Conservation (phyloP, 176 grass and related monocot species). For the Otatea glauca region DNA sequence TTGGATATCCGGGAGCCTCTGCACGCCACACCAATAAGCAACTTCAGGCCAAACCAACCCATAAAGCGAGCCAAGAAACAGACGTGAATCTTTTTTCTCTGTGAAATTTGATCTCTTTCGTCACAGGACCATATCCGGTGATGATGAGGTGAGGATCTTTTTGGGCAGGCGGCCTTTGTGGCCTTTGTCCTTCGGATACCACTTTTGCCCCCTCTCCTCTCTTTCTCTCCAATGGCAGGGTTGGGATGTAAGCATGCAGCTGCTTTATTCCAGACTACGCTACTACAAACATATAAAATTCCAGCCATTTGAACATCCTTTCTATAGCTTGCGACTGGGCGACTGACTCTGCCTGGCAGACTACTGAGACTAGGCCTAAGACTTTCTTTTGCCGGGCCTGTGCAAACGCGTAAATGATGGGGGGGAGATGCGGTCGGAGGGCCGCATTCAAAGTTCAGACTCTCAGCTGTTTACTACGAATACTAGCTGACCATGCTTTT, state of each 20-base stretch:
- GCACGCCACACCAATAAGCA: not conserved
- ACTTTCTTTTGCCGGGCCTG: constrained; percentile 27
- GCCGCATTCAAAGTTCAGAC: constrained; percentile 20
- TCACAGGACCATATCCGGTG: constrained; percentile 21
- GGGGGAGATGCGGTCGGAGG: constrained; percentile 11
- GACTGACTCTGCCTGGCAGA: not conserved
- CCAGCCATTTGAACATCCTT: constrained; percentile 22
- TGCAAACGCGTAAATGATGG: constrained; percentile 9
- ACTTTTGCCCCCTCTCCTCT: not conserved
- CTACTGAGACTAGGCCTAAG: not conserved
- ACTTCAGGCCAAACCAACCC: not conserved
- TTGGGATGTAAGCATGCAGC: not conserved
- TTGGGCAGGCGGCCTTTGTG: constrained; percentile 33
- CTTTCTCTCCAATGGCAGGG: constrained; percentile 24
- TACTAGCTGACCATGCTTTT: not conserved
- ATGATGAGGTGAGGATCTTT: constrained; percentile 51
- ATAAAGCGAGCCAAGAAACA: not conserved
- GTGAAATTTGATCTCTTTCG: constrained; percentile 19
- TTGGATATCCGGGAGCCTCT: constrained; percentile 69
- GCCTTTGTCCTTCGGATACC: constrained; percentile 34
- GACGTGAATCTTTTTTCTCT: not conserved
- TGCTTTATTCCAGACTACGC: constrained; percentile 50
- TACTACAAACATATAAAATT: not conserved
- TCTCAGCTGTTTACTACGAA: not conserved
- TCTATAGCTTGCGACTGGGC: not conserved